Percentiles rank a stretch among this genome's conserved stretches.
Conservation (phyloP, 2,329 filamentous ascomycete species). For the Penicillium brevicompactum region DNA sequence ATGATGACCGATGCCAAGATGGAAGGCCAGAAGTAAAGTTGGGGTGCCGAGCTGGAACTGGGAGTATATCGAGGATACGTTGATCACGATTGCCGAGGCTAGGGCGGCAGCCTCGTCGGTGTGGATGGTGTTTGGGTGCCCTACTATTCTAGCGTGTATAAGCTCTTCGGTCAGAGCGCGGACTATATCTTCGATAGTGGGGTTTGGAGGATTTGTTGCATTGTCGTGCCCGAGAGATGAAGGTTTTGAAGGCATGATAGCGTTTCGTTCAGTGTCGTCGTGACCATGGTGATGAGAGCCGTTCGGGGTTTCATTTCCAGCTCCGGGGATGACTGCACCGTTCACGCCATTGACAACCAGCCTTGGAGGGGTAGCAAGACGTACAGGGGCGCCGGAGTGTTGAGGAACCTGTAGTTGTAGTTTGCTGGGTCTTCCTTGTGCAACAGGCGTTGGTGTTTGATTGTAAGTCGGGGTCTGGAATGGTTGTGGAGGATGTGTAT, state of each 20-base stretch:
- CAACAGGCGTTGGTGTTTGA: conserved; percentile 29
- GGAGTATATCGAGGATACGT: conserved; percentile 32
- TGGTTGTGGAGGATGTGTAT: conserved; percentile 37
- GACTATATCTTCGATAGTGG: conserved; percentile 36
- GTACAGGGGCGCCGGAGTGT: conserved; percentile 42
- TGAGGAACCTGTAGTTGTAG: conserved; percentile 48
- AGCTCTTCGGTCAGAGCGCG: conserved; percentile 37
- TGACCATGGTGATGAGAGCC: not conserved
- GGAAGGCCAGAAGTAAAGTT: conserved; percentile 34
- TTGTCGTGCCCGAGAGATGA: conserved; percentile 8
- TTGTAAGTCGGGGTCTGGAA: conserved; percentile 23
- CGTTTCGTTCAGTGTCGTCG: not conserved
- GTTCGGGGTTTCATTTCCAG: not conserved
- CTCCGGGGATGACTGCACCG: conserved; percentile 10
- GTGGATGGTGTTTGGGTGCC: conserved; percentile 29
- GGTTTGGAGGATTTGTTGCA: conserved; percentile 8
- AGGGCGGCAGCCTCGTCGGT: conserved; percentile 35
- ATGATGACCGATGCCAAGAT: conserved; percentile 40
- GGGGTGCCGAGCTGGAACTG: conserved; percentile 26
- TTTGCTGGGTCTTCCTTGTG: conserved; percentile 36
- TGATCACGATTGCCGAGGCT: conserved; percentile 34
- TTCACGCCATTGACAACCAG: conserved; percentile 43
- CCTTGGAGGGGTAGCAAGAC: conserved; percentile 47
- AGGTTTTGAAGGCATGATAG: not conserved
- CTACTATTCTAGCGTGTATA: conserved; percentile 30